Percentiles rank a stretch among this genome's conserved stretches.
Evolutionary conservation across 2,329 filamentous ascomycete species (phyloP).

Genomic region (Fusarium euwallaceae): DNA sequence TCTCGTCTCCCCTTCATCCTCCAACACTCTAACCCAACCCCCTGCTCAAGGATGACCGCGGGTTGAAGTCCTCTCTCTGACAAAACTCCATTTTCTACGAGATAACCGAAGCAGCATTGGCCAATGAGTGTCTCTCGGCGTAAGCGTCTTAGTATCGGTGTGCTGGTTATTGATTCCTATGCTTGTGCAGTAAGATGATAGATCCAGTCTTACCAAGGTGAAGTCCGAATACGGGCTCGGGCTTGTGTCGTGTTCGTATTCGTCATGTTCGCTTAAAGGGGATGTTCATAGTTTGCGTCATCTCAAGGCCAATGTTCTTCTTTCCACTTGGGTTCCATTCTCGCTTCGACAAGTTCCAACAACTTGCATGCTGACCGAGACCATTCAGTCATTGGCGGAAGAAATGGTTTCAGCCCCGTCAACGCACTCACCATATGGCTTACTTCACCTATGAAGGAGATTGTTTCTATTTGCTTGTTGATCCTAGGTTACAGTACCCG

Average conservation of each 20-base stretch:
- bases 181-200: not conserved
- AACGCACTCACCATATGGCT: not conserved
- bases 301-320: not conserved
- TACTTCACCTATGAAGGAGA: not conserved
- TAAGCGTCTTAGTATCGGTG: slow-evolving; percentile 3
- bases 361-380: not conserved
- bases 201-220: not conserved
- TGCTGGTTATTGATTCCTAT: not conserved
- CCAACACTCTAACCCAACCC: not conserved
- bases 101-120: not conserved
- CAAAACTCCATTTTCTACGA: not conserved
- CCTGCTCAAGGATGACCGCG: slow-evolving; percentile 2
- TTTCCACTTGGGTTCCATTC: not conserved
- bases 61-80: not conserved
- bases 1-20: not conserved
- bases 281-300: no score
- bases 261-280: no score
- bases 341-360: not conserved
- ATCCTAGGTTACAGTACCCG: no score
- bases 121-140: slow-evolving; percentile 7
- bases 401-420: not conserved
- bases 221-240: slow-evolving; percentile 15
- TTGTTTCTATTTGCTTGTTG: not conserved
- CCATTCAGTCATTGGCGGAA: not conserved
- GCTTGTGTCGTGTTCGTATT: not conserved